Conservation (phyloP, 768 basidiomycete species). For the Flagelloscypha sp. region DNA sequence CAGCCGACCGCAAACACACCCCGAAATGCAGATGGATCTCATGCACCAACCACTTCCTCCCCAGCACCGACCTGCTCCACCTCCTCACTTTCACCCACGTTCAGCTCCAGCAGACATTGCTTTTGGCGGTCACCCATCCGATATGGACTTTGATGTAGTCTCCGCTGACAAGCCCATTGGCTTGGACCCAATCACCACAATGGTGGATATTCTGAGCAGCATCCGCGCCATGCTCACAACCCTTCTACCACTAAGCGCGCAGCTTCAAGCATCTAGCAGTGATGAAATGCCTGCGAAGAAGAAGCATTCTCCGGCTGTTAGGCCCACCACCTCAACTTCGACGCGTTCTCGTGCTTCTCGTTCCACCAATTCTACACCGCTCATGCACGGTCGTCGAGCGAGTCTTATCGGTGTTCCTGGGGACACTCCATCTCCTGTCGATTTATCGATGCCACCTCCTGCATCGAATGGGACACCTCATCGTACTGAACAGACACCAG, state of each 20-base stretch:
- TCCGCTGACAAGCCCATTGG: slow-evolving; percentile 77
- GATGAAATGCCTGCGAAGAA: slow-evolving; percentile 49
- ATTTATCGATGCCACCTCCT: slow-evolving; percentile 83
- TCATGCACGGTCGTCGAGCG: slow-evolving; percentile 30
- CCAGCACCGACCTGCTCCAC: slow-evolving; percentile 20
- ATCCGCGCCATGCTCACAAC: slow-evolving; percentile 8
- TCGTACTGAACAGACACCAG: too few relatives aligned
- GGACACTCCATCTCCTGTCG: slow-evolving; percentile 82
- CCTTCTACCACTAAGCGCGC: slow-evolving; percentile 39
- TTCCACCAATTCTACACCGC: slow-evolving; percentile 54
- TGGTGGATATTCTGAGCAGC: slow-evolving; percentile 14
- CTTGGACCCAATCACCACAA: slow-evolving; percentile 45
- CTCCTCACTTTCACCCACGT: slow-evolving; percentile 21
- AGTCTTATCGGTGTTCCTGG: slow-evolving; percentile 12
- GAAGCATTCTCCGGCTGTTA: slow-evolving; percentile 44
- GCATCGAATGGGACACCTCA: slow-evolving; percentile 40
- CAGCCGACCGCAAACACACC: neutral
- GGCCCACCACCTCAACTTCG: slow-evolving; percentile 21
- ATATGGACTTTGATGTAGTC: slow-evolving; percentile 70
- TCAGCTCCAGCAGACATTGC: slow-evolving; percentile 73
- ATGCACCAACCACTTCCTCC: slow-evolving; percentile 18
- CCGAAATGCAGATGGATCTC: neutral
- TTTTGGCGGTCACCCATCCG: slow-evolving; percentile 42
- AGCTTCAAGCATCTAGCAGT: slow-evolving; percentile 46
- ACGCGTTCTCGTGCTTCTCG: slow-evolving; percentile 24